Evolutionary conservation across 352 stramenopile species (phyloP).

Genomic region (Phytophthora sojae): DNA sequence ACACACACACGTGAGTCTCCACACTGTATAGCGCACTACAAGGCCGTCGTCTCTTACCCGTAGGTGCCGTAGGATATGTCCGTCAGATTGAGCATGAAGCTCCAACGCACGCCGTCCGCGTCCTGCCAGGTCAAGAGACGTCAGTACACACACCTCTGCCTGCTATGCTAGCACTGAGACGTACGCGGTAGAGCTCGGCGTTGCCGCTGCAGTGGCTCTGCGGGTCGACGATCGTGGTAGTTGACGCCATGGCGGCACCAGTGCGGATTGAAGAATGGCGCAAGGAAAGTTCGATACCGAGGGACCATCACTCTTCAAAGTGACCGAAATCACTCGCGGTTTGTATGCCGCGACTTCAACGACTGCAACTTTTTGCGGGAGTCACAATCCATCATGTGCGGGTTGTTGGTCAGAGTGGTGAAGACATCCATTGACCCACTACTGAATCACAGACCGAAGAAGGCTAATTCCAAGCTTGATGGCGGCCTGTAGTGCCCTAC

Average conservation of each 20-base stretch:
- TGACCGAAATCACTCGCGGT: background rate
- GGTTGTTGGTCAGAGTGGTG: background rate
- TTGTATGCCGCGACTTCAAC: slow-evolving; percentile 2
- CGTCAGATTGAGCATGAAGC: slow-evolving; percentile 76
- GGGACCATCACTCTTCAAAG: slow-evolving; percentile 4
- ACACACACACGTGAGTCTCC: slow-evolving; percentile 3
- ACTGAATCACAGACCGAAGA: background rate
- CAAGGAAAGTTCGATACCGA: slow-evolving; percentile 4
- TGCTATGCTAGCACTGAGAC: background rate
- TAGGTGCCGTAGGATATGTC: slow-evolving; percentile 63
- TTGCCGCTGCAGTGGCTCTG: slow-evolving; percentile 23
- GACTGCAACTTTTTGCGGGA: background rate
- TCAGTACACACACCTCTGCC: background rate
- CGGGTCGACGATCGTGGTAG: slow-evolving; percentile 33
- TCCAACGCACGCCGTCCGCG: slow-evolving; percentile 58
- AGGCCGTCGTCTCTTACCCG: slow-evolving; percentile 36
- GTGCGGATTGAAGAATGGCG: slow-evolving; percentile 35
- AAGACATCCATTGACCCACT: background rate
- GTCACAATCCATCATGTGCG: background rate
- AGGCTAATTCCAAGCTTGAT: slow-evolving; percentile 7
- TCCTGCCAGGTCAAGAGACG: slow-evolving; percentile 39
- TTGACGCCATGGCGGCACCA: slow-evolving; percentile 30
- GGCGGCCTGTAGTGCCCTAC: background rate
- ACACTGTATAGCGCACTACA: background rate
- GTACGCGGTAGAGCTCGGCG: slow-evolving; percentile 42